Evolutionary conservation across 352 stramenopile species (phyloP).

Genomic region (Phytophthora sp.): DNA sequence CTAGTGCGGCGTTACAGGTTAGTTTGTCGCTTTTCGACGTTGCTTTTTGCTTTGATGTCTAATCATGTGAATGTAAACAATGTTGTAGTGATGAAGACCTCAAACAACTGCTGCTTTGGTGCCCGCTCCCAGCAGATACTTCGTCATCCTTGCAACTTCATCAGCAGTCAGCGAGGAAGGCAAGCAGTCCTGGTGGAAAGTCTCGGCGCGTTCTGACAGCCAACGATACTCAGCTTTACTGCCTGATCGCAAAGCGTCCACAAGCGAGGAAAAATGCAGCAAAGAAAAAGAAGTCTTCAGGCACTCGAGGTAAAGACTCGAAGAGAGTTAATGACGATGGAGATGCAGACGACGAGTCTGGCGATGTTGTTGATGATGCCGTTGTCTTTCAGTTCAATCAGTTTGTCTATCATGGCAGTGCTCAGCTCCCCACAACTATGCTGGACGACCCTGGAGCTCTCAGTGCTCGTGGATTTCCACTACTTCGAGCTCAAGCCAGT

Average conservation of each 20-base stretch:
- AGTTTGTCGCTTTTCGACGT: not conserved
- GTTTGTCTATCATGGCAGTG: constrained; percentile 56
- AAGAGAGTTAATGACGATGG: constrained; percentile 22
- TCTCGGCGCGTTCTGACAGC: constrained; percentile 34
- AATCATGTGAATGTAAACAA: constrained; percentile 19
- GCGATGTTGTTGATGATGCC: constrained; percentile 27
- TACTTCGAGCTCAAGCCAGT: constrained; percentile 51
- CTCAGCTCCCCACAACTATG: constrained; percentile 23
- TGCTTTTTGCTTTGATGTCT: no score
- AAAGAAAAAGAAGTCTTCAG: constrained; percentile 7
- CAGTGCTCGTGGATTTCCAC: constrained; percentile 39
- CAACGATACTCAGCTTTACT: constrained; percentile 75
- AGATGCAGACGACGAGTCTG: constrained; percentile 29
- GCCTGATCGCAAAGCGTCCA: constrained; percentile 28
- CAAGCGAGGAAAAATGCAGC: constrained; percentile 8
- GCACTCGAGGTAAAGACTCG: not conserved
- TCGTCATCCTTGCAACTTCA: constrained; percentile 7
- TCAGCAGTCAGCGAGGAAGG: constrained; percentile 4
- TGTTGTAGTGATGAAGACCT: constrained; percentile 66
- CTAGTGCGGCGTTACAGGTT: constrained; percentile 60
- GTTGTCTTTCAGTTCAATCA: constrained; percentile 77
- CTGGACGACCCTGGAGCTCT: constrained; percentile 57
- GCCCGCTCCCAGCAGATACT: constrained; percentile 38
- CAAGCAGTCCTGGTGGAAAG: not conserved
- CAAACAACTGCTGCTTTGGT: constrained; percentile 70